These are phyloP conservation scores for Yamadazyma spencermartinsiae DNA, from an alignment of 1,139 yeast genomes.

Conservation along the genomic window DNA sequence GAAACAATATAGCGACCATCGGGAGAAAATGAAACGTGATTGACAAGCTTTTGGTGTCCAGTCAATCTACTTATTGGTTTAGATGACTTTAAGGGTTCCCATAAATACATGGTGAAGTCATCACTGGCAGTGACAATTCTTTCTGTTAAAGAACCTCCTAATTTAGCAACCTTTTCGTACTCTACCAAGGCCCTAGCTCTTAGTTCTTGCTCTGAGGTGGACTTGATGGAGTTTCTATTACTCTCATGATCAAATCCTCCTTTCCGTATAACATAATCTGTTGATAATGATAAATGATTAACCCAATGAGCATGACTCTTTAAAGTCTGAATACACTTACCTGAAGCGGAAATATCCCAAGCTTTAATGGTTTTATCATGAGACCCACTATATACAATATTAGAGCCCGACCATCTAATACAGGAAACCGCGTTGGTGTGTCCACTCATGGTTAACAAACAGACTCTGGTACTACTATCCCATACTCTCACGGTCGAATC, in stretches of 20 bases:
- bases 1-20: conserved; percentile 91
- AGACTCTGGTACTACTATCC: conserved; percentile 77
- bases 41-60: conserved; percentile 95
- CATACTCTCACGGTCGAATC: conserved; percentile 89
- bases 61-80: conserved; percentile 93
- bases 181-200: conserved; percentile 42
- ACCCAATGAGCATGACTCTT: conserved; percentile 98
- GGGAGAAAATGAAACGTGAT: conserved; percentile 94
- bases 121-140: conserved; percentile 93
- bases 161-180: conserved; percentile 76
- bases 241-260: conserved; percentile 45
- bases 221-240: conserved; percentile 20
- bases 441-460: conserved; percentile 76
- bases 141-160: conserved; percentile 70
- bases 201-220: conserved; percentile 30
- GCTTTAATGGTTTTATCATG: conserved; percentile 93
- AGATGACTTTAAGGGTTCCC: conserved; percentile 83
- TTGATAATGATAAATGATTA: conserved; percentile 86
- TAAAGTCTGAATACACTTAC: conserved; percentile 75
- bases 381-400: conserved; percentile 83
- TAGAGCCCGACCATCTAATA: conserved; percentile 94
- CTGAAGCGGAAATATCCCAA: conserved; percentile 80
- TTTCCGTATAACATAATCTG: conserved; percentile 82
- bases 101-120: conserved; percentile 95
- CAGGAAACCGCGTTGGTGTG: conserved; percentile 90